Base-by-base conservation (phyloP, 2,329 filamentous ascomycete species). In the Fusarium sp. region DNA sequence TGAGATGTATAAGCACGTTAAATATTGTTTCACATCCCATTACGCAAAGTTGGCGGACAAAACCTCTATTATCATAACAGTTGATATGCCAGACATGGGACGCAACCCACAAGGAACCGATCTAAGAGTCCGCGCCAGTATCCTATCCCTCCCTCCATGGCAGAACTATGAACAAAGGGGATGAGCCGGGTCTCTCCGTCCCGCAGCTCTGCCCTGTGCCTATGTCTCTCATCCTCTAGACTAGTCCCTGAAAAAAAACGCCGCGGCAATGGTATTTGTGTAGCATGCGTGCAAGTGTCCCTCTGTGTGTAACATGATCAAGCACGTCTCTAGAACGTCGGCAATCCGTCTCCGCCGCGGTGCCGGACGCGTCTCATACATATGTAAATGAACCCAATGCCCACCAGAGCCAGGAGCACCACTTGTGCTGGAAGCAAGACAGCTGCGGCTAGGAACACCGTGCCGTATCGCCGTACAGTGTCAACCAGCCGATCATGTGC, bases 391-490 rank as follows among this genome's bases (percentile, higher is more conserved):
- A 81, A 76, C 53, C 81, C 84, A 63, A 77, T 78, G 36, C 75
- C 77, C 57, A 82, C 69, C 56, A 81, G 75, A 67, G 83, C 80
- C 63, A 85, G 62, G 27, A 78, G 76, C 59, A 85, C 79, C 65
- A 87, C 78, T 73, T 80, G 80, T 58, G 79, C 79, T 64, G 87
- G 87, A 49, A 89, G 83, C 71, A 89, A 81, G 69, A 88, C 85
- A 59, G 84, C 74, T 17, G 84, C 84, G 14, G 84, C 86, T 62
- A 86, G 75, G 31, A 85, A 66, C 55, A 81, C 78, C 71, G 84
- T 80, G 72, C 86, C 84, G 67, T 83, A 80, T 64, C 79, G 81
- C 62, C 85, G 86, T 67, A 87, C 75, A 61, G 76, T 79, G 44
- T 83, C 83, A 35, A 88, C 81, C 71, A 83, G 78, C 71, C 76